Evolutionary conservation across 495 filamentous ascomycete genomes (phyloP).

Genomic region (Neurospora sp.): DNA sequence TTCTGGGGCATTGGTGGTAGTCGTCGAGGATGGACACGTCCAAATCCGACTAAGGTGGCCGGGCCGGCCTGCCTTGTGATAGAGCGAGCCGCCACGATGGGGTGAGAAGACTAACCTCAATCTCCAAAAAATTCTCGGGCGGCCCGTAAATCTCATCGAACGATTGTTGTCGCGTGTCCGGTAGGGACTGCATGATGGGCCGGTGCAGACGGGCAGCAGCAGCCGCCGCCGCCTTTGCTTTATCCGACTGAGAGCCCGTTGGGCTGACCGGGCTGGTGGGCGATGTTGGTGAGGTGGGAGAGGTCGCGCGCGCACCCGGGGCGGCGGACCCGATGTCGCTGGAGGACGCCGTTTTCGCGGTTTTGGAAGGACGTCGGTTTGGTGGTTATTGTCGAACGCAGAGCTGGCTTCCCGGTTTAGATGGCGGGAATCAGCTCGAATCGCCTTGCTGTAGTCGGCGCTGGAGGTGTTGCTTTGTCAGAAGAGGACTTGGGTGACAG

Average conservation of each 20-base stretch:
- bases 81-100: neutral
- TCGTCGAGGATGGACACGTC: neutral
- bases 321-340: slow-evolving; percentile 13
- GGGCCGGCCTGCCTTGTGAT: neutral
- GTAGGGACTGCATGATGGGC: slow-evolving; percentile 68
- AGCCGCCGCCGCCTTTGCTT: slow-evolving; percentile 13
- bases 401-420: neutral
- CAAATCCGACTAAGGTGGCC: neutral
- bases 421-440: neutral
- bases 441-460: neutral
- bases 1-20: neutral
- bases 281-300: slow-evolving; percentile 24
- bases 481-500: neutral
- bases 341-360: slow-evolving; percentile 29
- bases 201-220: slow-evolving; percentile 36
- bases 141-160: slow-evolving; percentile 99
- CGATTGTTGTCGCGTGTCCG: slow-evolving; percentile 78
- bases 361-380: slow-evolving; percentile 11
- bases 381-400: neutral
- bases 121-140: slow-evolving; percentile 97
- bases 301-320: slow-evolving; percentile 12
- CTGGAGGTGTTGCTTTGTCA: neutral
- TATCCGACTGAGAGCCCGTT: neutral
- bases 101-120: slow-evolving; percentile 55
- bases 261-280: slow-evolving; percentile 14